Conservation (phyloP, 176 grass and related monocot species). For the bread wheat (Triticum aestivum) region DNA sequence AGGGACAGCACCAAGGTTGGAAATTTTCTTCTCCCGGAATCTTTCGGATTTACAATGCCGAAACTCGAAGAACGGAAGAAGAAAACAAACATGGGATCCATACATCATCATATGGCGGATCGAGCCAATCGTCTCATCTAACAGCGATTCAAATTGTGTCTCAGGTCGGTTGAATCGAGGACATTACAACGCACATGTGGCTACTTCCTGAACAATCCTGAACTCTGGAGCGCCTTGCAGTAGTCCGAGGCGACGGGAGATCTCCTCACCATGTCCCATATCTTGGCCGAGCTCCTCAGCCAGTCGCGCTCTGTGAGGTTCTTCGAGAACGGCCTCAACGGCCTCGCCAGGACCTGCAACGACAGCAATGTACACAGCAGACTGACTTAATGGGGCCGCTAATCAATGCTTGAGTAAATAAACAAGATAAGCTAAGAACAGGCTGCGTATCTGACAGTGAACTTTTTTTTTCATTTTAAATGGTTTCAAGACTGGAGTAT, state of each 20-base stretch:
- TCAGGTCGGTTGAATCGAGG: neutral
- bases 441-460: neutral
- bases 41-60: neutral
- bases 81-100: neutral
- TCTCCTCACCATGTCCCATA: constrained; percentile 87
- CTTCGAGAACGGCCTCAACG: constrained; percentile 56
- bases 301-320: constrained; percentile 85
- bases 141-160: neutral
- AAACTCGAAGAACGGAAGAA: neutral
- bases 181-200: neutral
- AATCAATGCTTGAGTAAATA: neutral
- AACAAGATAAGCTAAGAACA: neutral
- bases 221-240: constrained; percentile 74
- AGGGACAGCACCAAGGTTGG: neutral
- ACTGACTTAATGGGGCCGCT: neutral
- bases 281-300: constrained; percentile 84
- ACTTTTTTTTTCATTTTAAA: neutral
- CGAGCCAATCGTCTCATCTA: neutral
- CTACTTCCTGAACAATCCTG: constrained; percentile 80
- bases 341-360: constrained; percentile 67
- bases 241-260: constrained; percentile 70
- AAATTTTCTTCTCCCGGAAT: neutral
- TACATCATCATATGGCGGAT: neutral
- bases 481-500: neutral
- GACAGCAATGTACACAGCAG: neutral